These are phyloP conservation scores for Neonectria sp. DNA, from an alignment of 2,329 filamentous ascomycete species.

Conservation along the genomic window DNA sequence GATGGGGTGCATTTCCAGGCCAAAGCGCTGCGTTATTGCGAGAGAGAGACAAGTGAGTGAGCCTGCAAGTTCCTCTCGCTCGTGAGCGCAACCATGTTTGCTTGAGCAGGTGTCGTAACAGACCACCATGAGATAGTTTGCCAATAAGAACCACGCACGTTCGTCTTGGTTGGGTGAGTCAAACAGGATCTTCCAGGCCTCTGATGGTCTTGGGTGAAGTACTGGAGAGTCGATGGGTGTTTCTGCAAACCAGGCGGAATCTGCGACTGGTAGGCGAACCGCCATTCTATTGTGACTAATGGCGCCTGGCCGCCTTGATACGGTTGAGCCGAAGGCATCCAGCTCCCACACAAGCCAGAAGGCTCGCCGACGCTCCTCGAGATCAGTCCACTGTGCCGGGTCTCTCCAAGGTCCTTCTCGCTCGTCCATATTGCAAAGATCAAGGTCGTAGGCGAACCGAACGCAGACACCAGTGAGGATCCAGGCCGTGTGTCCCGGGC, in stretches of 20 bases:
- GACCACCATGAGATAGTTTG: conserved; percentile 1
- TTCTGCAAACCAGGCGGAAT: conserved; percentile 1
- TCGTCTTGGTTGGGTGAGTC: conserved; percentile 4
- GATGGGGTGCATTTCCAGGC: background rate
- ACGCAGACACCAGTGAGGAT: background rate
- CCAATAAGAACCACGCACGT: background rate
- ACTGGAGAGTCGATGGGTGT: background rate
- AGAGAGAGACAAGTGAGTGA: background rate
- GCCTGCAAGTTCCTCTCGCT: background rate
- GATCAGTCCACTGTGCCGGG: background rate
- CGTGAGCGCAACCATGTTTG: background rate
- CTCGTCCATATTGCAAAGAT: background rate
- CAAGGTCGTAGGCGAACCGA: background rate
- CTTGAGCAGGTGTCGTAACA: background rate
- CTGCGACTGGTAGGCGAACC: background rate
- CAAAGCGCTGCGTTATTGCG: background rate
- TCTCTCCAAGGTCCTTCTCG: background rate
- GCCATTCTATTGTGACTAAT: background rate
- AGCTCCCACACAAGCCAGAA: conserved; percentile 5
- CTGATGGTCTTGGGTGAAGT: background rate
- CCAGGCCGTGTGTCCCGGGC: background rate
- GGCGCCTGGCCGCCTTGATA: background rate
- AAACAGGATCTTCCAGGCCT: background rate
- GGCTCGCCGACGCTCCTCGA: background rate
- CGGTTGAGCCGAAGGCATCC: background rate